These are phyloP conservation scores for Colletotrichum camelliae DNA, from an alignment of 2,329 filamentous ascomycete genomes.

Conservation along the genomic window DNA sequence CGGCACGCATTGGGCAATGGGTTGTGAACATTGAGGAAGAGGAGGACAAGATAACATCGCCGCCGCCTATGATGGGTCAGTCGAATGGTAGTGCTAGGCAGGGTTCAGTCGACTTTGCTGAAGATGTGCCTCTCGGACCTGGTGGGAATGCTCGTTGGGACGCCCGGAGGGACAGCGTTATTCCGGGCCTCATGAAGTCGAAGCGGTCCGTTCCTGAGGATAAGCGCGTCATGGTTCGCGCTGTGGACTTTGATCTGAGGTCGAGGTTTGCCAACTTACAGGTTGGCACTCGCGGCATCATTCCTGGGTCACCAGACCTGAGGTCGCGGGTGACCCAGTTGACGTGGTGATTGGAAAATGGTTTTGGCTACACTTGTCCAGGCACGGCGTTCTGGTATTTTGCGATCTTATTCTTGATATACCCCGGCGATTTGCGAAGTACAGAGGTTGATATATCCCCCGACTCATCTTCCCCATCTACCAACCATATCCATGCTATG, in stretches of 20 bases:
- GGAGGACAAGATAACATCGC: constrained; percentile 31
- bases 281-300: constrained; percentile 60
- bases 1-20: constrained; percentile 61
- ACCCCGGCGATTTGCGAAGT: constrained; percentile 13
- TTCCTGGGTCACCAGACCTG: constrained; percentile 49
- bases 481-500: background rate
- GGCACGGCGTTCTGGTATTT: background rate
- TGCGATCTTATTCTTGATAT: constrained; percentile 13
- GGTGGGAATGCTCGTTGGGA: constrained; percentile 51
- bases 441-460: background rate
- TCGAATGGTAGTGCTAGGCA: constrained; percentile 25
- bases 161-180: constrained; percentile 27
- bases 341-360: constrained; percentile 43
- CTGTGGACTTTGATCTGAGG: constrained; percentile 62
- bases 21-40: constrained; percentile 61
- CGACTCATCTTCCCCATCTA: background rate
- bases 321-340: constrained; percentile 53
- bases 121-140: constrained; percentile 37
- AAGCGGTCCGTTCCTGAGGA: constrained; percentile 52
- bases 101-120: constrained; percentile 38
- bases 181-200: constrained; percentile 19
- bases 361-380: background rate
- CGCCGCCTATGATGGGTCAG: constrained; percentile 30
- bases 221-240: constrained; percentile 60
- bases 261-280: constrained; percentile 53